Evolutionary conservation across 768 basidiomycete genomes (phyloP).

Genomic region (Imleria badia): DNA sequence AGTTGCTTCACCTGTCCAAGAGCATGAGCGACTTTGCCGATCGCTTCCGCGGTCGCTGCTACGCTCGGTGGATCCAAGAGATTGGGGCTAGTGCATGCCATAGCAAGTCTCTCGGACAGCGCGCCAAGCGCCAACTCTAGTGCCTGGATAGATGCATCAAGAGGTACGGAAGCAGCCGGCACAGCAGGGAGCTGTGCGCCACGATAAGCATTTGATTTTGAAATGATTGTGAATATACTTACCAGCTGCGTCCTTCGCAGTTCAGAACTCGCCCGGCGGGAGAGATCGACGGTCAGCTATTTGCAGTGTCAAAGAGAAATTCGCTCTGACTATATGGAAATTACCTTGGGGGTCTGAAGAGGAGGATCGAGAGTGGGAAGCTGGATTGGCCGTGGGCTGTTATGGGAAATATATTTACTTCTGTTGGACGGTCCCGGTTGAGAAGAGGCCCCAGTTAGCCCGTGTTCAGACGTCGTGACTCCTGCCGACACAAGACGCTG

Average conservation of each 20-base stretch:
- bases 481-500: conserved; percentile 36
- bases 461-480: conserved; percentile 2
- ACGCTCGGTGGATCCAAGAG: conserved; percentile 50
- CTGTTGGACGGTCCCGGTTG: conserved; percentile 11
- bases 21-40: conserved; percentile 63
- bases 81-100: conserved; percentile 39
- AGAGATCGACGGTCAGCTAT: conserved; percentile 24
- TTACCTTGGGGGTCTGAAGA: conserved; percentile 29
- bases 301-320: conserved; percentile 6
- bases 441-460: not conserved
- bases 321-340: not conserved
- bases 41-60: conserved; percentile 63
- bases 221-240: not conserved
- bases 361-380: conserved; percentile 35
- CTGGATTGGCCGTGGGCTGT: conserved; percentile 32
- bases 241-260: conserved; percentile 20
- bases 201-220: conserved; percentile 2
- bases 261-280: conserved; percentile 13
- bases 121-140: conserved; percentile 53
- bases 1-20: conserved; percentile 59
- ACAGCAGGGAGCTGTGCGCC: conserved; percentile 16
- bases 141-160: conserved; percentile 40
- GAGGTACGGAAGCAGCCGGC: conserved; percentile 9
- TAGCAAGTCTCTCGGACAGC: conserved; percentile 51
- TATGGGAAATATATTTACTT: conserved; percentile 12